These are phyloP conservation scores for Saccharomycopsis sp. DNA, from an alignment of 805 yeast species.

Conservation along the genomic window DNA sequence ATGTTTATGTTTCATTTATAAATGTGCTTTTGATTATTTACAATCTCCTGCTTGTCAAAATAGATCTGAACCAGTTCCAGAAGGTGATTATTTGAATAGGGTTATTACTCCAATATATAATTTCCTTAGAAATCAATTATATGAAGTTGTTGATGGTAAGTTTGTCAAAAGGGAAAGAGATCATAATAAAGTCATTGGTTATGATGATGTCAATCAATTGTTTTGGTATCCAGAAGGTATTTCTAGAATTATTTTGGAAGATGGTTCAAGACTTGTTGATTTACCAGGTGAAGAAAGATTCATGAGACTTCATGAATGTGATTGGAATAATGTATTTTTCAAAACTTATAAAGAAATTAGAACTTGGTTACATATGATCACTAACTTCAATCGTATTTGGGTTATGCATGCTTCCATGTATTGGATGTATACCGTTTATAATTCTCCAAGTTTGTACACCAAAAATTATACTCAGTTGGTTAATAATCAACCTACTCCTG, in stretches of 20 bases:
- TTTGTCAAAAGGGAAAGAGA: conserved; percentile 59
- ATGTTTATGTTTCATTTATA: conserved; percentile 86
- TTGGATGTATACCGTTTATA: conserved; percentile 94
- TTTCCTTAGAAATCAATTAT: conserved; percentile 60
- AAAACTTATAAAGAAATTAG: conserved; percentile 93
- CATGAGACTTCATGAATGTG: conserved; percentile 80
- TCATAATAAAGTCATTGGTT: conserved; percentile 65
- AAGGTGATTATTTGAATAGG: conserved; percentile 81
- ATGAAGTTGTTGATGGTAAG: conserved; percentile 41
- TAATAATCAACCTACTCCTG: conserved; percentile 81
- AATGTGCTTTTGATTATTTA: conserved; percentile 88
- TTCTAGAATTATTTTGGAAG: conserved; percentile 81
- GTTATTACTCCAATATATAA: conserved; percentile 81
- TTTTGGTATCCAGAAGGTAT: conserved; percentile 99
- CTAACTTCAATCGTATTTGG: conserved; percentile 98
- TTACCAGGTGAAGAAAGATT: conserved; percentile 86
- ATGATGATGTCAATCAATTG: conserved; percentile 96
- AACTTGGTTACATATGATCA: conserved; percentile 93
- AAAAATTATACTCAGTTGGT: conserved; percentile 72
- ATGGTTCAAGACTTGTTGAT: conserved; percentile 86
- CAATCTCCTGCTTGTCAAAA: conserved; percentile 86
- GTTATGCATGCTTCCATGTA: conserved; percentile 78
- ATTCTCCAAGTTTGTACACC: conserved; percentile 87
- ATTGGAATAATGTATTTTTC: conserved; percentile 86
- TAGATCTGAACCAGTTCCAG: conserved; percentile 37